A percentile compares a stretch with the other conserved stretches of the same genome.
Conservation (phyloP, 2,329 filamentous ascomycete genomes). For the Ustulina deusta region DNA sequence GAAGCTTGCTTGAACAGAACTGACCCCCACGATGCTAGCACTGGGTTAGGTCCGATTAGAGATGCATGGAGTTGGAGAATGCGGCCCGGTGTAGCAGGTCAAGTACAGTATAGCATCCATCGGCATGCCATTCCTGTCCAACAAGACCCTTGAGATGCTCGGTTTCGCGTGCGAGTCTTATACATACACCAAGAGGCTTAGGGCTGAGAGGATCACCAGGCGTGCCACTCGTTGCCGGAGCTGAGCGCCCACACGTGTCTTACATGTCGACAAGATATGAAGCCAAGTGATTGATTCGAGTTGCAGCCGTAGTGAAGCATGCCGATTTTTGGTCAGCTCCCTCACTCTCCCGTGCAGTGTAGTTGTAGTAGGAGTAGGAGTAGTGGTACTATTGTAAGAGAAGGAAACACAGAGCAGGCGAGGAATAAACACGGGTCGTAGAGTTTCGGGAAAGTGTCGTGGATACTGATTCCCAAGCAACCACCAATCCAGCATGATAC, state of each 20-base stretch:
- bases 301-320: slow-evolving; percentile 3
- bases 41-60: slow-evolving; percentile 43
- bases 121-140: slow-evolving; percentile 16
- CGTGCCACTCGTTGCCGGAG: slow-evolving; percentile 7
- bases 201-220: slow-evolving; percentile 16
- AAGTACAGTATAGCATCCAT: not conserved
- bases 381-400: no score
- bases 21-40: slow-evolving; percentile 34
- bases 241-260: not conserved
- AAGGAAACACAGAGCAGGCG: not conserved
- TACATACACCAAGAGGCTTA: not conserved
- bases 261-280: slow-evolving; percentile 2
- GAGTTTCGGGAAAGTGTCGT: not conserved
- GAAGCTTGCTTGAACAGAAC: slow-evolving; percentile 18
- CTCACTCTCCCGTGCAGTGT: not conserved
- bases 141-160: not conserved
- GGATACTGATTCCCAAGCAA: slow-evolving; percentile 1
- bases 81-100: slow-evolving; percentile 26
- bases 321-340: not conserved
- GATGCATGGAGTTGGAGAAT: slow-evolving; percentile 37
- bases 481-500: not conserved
- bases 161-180: not conserved
- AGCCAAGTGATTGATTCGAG: slow-evolving; percentile 10
- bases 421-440: not conserved
- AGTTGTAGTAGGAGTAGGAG: not conserved